These are phyloP conservation scores for Tylopilus rubrobrunneus DNA, from an alignment of 768 basidiomycete species.

Conservation along the genomic window DNA sequence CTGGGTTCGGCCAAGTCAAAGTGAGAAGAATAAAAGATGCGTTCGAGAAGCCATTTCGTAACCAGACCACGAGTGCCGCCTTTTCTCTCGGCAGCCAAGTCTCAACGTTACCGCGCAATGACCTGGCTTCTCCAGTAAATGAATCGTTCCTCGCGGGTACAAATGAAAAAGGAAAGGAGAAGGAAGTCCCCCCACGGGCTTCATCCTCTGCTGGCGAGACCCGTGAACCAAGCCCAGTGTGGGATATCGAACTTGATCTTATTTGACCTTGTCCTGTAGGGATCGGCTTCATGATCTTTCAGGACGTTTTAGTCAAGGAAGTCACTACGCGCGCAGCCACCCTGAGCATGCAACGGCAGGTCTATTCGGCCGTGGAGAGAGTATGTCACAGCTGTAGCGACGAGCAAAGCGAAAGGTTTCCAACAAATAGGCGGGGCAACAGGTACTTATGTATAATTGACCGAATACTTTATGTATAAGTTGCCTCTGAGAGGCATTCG, in stretches of 20 bases:
- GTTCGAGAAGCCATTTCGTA: constrained; percentile 84
- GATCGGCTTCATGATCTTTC: neutral
- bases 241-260: constrained; percentile 71
- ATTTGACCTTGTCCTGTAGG: constrained; percentile 17
- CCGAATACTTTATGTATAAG: constrained; percentile 19
- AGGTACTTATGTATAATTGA: constrained; percentile 20
- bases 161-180: constrained; percentile 19
- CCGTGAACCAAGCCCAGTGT: constrained; percentile 54
- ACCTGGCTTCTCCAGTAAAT: neutral
- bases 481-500: neutral
- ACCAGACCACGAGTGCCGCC: constrained; percentile 51
- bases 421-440: neutral
- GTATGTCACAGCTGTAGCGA: neutral
- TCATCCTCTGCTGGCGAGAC: constrained; percentile 12
- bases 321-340: too few species aligned
- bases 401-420: neutral
- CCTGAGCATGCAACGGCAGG: neutral
- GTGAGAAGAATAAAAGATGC: constrained; percentile 88
- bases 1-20: constrained; percentile 93
- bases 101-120: neutral
- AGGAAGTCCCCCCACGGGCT: constrained; percentile 9
- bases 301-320: too few species aligned
- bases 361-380: neutral
- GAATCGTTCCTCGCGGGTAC: neutral
- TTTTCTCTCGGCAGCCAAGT: constrained; percentile 32